Conservation (phyloP, 805 yeast species). For the Sugiyamaella marilandica region DNA sequence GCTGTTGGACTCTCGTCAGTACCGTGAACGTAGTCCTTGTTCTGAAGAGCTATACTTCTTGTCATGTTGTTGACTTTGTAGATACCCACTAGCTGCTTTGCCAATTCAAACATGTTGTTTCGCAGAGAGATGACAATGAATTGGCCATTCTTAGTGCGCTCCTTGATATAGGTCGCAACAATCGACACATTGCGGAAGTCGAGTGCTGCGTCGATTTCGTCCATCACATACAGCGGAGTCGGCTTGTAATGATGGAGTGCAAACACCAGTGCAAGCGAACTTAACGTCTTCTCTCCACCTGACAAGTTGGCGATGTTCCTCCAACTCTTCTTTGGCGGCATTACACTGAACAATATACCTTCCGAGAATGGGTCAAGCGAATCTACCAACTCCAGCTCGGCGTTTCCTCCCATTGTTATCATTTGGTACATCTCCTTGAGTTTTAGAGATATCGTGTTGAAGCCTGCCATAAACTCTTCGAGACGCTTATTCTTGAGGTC, state of each 20-base stretch:
- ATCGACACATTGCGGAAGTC: constrained; percentile 96
- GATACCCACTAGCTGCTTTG: constrained; percentile 90
- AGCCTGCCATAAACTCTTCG: constrained; percentile 92
- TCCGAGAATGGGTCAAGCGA: constrained; percentile 97
- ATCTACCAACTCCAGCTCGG: constrained; percentile 92
- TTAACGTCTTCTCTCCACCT: constrained; percentile 96
- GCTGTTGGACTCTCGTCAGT: neutral
- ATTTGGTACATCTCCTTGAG: constrained; percentile 95
- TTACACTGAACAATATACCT: constrained; percentile 92
- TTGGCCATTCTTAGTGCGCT: constrained; percentile 93
- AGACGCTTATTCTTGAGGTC: constrained; percentile 66
- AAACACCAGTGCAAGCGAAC: constrained; percentile 91
- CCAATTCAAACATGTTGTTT: constrained; percentile 96
- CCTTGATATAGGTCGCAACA: constrained; percentile 95
- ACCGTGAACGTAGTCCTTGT: constrained; percentile 34
- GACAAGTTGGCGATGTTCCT: constrained; percentile 89
- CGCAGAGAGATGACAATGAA: constrained; percentile 91
- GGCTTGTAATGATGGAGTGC: constrained; percentile 95
- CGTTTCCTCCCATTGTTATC: constrained; percentile 99
- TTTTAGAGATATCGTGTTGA: constrained; percentile 76
- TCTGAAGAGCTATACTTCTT: constrained; percentile 70
- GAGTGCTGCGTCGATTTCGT: constrained; percentile 97
- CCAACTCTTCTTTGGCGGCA: constrained; percentile 99
- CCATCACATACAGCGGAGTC: constrained; percentile 97
- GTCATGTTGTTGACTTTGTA: constrained; percentile 93